Conservation (phyloP, 495 filamentous ascomycete genomes). For the Aspergillus steynii region DNA sequence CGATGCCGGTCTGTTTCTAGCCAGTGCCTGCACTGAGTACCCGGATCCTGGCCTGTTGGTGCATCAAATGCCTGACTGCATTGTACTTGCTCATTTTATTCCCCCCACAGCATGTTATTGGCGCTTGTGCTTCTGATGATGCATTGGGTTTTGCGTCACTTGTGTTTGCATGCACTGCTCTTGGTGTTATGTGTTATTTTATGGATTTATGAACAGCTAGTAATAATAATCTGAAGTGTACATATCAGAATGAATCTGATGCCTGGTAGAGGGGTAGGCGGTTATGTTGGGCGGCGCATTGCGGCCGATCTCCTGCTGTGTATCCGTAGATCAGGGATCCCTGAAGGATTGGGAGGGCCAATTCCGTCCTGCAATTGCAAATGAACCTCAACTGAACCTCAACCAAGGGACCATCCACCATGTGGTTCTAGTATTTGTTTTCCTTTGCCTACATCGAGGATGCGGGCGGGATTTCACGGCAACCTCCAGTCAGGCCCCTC, state of each 20-base stretch:
- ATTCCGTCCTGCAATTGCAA: too few relatives aligned
- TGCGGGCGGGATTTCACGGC: not conserved
- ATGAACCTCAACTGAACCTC: not conserved
- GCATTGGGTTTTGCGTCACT: slow-evolving; percentile 15
- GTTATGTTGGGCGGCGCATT: too few relatives aligned
- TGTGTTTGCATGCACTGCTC: slow-evolving; percentile 16
- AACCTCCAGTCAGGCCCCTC: not conserved
- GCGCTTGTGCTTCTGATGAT: slow-evolving; percentile 19
- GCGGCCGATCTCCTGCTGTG: not conserved
- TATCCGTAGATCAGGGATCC: too few relatives aligned
- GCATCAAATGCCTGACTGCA: slow-evolving; percentile 2
- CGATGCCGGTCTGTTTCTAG: not conserved
- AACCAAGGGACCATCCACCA: not conserved
- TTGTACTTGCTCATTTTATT: slow-evolving; percentile 13
- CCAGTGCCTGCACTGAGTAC: not conserved
- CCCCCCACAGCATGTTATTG: slow-evolving; percentile 19
- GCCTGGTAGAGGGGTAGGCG: too few relatives aligned
- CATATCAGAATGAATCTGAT: slow-evolving; percentile 13
- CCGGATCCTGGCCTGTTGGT: slow-evolving; percentile 3
- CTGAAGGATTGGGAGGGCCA: too few relatives aligned
- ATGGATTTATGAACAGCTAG: slow-evolving; percentile 23
- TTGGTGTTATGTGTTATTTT: slow-evolving; percentile 11
- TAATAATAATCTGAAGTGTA: slow-evolving; percentile 32
- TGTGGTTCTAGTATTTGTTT: not conserved
- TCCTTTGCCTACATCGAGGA: not conserved